A percentile compares a stretch with the other conserved stretches of the same genome.
phyloP scores from a whole-genome alignment of 495 filamentous ascomycete genomes.

The Cercophora samala region DNA sequence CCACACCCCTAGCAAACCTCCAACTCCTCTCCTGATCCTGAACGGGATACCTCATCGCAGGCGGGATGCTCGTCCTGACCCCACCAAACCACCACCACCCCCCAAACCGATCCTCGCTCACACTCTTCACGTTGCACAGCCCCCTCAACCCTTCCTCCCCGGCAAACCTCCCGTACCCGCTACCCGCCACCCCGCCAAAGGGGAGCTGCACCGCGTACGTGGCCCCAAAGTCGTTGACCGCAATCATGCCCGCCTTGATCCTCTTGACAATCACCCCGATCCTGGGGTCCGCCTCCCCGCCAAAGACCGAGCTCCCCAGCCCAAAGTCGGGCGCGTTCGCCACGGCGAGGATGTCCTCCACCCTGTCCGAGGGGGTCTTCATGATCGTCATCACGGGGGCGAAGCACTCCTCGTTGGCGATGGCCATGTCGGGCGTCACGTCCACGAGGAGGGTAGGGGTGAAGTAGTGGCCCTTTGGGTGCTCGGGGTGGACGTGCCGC shows the following conservation, averaged over 20 bases:
- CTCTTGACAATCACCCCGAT: conserved; percentile 54
- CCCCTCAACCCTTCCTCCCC: conserved; percentile 83
- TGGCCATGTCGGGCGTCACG: conserved; percentile 72
- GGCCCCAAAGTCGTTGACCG: conserved; percentile 89
- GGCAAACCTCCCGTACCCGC: conserved; percentile 90
- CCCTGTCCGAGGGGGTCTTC: conserved; percentile 52
- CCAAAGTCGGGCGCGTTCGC: conserved; percentile 77
- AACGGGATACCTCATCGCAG: conserved; percentile 76
- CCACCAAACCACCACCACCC: conserved; percentile 39
- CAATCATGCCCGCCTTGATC: conserved; percentile 82
- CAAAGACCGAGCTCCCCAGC: conserved; percentile 82
- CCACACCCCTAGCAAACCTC: conserved; percentile 53
- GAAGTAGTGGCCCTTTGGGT: conserved; percentile 86
- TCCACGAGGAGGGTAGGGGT: conserved; percentile 82
- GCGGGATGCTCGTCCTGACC: conserved; percentile 72
- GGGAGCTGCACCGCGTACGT: conserved; percentile 91
- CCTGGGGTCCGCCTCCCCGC: conserved; percentile 47
- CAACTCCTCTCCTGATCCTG: conserved; percentile 50
- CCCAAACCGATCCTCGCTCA: conserved; percentile 72
- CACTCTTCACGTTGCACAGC: conserved; percentile 79
- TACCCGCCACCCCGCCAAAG: conserved; percentile 83
- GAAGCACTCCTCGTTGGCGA: conserved; percentile 89
- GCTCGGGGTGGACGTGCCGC: conserved; percentile 61
- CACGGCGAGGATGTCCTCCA: conserved; percentile 61
- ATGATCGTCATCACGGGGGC: conserved; percentile 85